Percentiles rank a stretch among this genome's conserved stretches.
Evolutionary conservation across 371 early-diverging fungal species (phyloP).

Genomic region (Choanephora cucurbitarum): DNA sequence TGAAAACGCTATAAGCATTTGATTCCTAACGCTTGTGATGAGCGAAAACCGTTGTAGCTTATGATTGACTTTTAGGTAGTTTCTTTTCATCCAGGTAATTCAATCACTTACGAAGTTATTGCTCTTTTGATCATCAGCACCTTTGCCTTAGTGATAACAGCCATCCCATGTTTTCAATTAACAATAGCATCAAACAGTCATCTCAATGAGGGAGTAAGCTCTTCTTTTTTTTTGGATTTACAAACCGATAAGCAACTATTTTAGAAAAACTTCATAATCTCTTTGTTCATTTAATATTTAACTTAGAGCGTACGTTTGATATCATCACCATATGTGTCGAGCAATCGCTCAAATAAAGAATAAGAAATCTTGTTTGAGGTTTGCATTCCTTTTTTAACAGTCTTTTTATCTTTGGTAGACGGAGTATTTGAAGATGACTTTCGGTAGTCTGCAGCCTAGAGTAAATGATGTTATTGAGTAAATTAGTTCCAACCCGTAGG

Average conservation of each 20-base stretch:
- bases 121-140: constrained; percentile 1
- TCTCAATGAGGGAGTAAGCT: constrained; percentile 78
- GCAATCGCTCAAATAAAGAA: constrained; percentile 72
- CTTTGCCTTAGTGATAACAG: constrained; percentile 89
- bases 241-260: too few species aligned
- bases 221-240: constrained; percentile 81
- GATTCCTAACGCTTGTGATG: too few species aligned
- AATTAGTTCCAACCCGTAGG: not conserved
- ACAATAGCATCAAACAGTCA: too few species aligned
- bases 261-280: constrained; percentile 80
- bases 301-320: constrained; percentile 68
- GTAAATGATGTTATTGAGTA: not conserved
- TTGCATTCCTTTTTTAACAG: not conserved
- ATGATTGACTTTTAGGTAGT: too few species aligned
- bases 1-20: too few species aligned
- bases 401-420: not conserved
- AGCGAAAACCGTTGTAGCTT: too few species aligned
- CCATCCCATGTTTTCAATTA: too few species aligned
- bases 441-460: constrained; percentile 1
- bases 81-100: not conserved
- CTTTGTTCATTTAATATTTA: constrained; percentile 89
- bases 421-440: not conserved
- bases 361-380: not conserved
- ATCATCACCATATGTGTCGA: constrained; percentile 51
- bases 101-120: not conserved